Percentiles rank a stretch among this genome's conserved stretches.
phyloP scores from a whole-genome alignment of 208 protist species.

The Leptomonas seymouri region DNA sequence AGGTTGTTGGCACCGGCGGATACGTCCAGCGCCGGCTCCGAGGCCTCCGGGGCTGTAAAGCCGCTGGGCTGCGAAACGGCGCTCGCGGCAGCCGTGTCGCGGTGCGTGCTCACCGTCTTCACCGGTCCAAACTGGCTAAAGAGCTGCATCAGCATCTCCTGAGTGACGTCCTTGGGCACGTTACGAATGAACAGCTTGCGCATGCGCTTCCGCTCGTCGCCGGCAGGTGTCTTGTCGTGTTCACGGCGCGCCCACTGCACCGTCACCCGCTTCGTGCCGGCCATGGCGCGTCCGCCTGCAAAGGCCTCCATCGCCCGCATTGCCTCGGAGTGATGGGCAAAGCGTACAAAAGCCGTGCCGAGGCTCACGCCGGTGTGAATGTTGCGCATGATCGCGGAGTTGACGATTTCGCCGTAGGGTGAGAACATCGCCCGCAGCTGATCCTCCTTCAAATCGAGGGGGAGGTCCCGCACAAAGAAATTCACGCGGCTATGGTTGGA shows the following conservation, averaged over 20 bases:
- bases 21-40: background rate
- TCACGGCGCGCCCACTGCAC: constrained; percentile 74
- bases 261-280: constrained; percentile 30
- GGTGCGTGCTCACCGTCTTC: constrained; percentile 56
- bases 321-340: constrained; percentile 43
- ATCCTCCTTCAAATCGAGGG: constrained; percentile 46
- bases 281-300: constrained; percentile 8
- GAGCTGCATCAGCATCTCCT: constrained; percentile 39
- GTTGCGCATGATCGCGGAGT: constrained; percentile 73
- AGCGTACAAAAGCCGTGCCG: constrained; percentile 82
- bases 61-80: constrained; percentile 22
- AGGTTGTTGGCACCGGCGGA: constrained; percentile 3
- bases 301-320: constrained; percentile 34
- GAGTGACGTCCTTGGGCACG: constrained; percentile 62
- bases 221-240: constrained; percentile 70
- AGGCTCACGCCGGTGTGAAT: constrained; percentile 77
- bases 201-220: constrained; percentile 58
- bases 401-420: constrained; percentile 60
- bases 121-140: constrained; percentile 60
- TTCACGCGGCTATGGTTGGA: constrained; percentile 56
- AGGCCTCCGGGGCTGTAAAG: background rate
- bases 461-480: constrained; percentile 61
- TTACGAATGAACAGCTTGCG: constrained; percentile 89
- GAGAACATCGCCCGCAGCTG: constrained; percentile 50
- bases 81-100: constrained; percentile 55